Percentiles rank a stretch among this genome's conserved stretches.
Conservation (phyloP, 148 eudicot genomes). For the Rhododendron ferrugineum region DNA sequence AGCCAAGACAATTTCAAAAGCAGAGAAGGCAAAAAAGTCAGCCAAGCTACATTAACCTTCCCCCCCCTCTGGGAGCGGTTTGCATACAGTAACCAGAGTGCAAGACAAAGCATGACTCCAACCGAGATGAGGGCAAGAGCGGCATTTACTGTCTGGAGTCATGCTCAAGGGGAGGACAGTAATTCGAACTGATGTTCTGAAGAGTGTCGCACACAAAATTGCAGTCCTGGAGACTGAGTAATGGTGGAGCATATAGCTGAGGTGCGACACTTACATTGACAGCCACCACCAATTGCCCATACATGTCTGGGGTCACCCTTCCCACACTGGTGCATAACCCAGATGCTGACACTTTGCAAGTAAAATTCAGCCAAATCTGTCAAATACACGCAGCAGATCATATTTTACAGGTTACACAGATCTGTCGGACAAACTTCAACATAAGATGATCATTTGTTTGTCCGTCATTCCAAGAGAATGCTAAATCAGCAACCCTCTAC, state of each 20-base stretch:
- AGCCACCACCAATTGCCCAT: slow-evolving; percentile 53
- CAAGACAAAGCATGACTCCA: slow-evolving; percentile 85
- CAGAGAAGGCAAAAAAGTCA: neutral
- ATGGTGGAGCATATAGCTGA: slow-evolving; percentile 62
- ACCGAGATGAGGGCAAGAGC: slow-evolving; percentile 72
- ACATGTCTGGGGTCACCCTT: slow-evolving; percentile 72
- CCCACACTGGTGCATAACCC: slow-evolving; percentile 58
- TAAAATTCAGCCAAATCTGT: slow-evolving; percentile 80
- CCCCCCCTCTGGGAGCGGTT: slow-evolving; percentile 99
- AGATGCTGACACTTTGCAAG: slow-evolving; percentile 42
- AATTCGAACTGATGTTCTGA: slow-evolving; percentile 44
- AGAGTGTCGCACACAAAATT: slow-evolving; percentile 76
- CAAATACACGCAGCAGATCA: neutral
- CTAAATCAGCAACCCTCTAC: neutral
- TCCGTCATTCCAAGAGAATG: neutral
- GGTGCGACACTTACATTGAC: slow-evolving; percentile 75
- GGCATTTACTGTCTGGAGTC: slow-evolving; percentile 50
- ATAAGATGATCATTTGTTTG: neutral
- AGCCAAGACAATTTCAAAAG: neutral
- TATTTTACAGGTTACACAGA: neutral
- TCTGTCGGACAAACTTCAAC: neutral
- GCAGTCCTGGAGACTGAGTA: slow-evolving; percentile 74
- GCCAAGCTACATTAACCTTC: slow-evolving; percentile 20
- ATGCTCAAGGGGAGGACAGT: slow-evolving; percentile 67
- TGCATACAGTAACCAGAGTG: slow-evolving; percentile 75